A percentile compares a stretch with the other conserved stretches of the same genome.
Conservation (phyloP, 1,284 basidiomycete species). For the Ganoderma lingzhi region DNA sequence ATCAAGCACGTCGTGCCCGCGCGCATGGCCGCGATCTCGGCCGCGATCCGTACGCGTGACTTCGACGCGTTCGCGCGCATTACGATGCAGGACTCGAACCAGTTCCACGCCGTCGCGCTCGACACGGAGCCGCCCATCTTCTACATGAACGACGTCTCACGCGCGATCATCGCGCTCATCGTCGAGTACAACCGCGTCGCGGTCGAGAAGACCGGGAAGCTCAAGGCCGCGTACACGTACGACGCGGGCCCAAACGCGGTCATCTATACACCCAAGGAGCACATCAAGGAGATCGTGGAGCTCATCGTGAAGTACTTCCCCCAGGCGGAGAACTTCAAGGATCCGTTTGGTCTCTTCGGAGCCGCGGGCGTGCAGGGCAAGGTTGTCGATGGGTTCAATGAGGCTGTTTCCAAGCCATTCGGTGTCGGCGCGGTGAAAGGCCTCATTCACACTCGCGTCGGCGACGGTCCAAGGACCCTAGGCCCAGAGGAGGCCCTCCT, state of each 20-base stretch:
- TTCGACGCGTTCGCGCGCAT: constrained; percentile 91
- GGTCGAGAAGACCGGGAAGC: constrained; percentile 64
- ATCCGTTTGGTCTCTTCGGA: constrained; percentile 74
- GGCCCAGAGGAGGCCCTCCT: constrained; percentile 64
- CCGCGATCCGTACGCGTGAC: constrained; percentile 83
- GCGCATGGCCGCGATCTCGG: constrained; percentile 85
- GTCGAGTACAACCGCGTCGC: constrained; percentile 95
- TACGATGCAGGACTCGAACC: constrained; percentile 98
- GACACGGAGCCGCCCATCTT: constrained; percentile 99
- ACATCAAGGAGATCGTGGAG: constrained; percentile 81
- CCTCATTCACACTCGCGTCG: constrained; percentile 91
- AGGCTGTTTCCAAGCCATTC: constrained; percentile 76
- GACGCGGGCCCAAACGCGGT: constrained; percentile 99
- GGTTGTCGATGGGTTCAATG: constrained; percentile 80
- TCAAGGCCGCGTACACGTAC: constrained; percentile 96
- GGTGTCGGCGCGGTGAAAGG: constrained; percentile 83
- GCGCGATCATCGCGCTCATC: constrained; percentile 85
- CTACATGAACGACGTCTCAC: constrained; percentile 98
- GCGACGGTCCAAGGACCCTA: constrained; percentile 86
- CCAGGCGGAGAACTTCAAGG: constrained; percentile 76
- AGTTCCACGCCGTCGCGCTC: constrained; percentile 97
- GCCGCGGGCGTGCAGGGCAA: constrained; percentile 52
- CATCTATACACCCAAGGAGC: constrained; percentile 87
- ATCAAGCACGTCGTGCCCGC: constrained; percentile 88
- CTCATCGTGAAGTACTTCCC: constrained; percentile 88